These are phyloP conservation scores for Halophytophthora polymorphica DNA, from an alignment of 352 stramenopile genomes.

Conservation along the genomic window DNA sequence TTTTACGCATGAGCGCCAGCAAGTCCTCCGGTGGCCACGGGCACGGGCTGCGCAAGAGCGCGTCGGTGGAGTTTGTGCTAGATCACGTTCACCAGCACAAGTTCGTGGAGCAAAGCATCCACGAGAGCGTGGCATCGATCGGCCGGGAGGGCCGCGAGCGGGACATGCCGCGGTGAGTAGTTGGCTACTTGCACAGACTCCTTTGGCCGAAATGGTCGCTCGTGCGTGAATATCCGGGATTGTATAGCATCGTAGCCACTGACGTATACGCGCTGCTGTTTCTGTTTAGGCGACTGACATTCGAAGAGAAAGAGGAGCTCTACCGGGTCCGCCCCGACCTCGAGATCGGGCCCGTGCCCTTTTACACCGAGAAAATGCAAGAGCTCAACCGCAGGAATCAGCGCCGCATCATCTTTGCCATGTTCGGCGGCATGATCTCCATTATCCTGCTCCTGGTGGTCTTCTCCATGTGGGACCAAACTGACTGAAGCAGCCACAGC, in stretches of 20 bases:
- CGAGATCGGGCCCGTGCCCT: slow-evolving; percentile 60
- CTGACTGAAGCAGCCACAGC: slow-evolving; percentile 22
- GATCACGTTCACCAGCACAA: slow-evolving; percentile 37
- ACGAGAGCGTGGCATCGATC: slow-evolving; percentile 40
- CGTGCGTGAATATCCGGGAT: no score
- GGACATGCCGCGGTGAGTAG: slow-evolving; percentile 43
- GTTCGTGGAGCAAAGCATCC: slow-evolving; percentile 26
- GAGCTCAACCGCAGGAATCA: slow-evolving; percentile 58
- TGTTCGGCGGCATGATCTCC: slow-evolving; percentile 68
- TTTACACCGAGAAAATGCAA: slow-evolving; percentile 56
- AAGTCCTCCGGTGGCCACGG: slow-evolving; percentile 16
- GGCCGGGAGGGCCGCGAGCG: no score
- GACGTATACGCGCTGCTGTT: no score
- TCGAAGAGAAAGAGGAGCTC: slow-evolving; percentile 79
- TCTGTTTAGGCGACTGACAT: slow-evolving; percentile 51
- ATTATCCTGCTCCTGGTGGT: slow-evolving; percentile 70
- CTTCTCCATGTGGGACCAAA: slow-evolving; percentile 51
- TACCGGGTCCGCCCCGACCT: slow-evolving; percentile 81
- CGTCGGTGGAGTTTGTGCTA: slow-evolving; percentile 70
- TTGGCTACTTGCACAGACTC: neutral
- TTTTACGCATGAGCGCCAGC: slow-evolving; percentile 60
- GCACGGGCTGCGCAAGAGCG: slow-evolving; percentile 47
- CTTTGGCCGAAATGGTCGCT: no score
- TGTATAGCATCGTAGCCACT: no score
- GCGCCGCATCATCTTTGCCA: slow-evolving; percentile 64